Base-by-base conservation (phyloP, 805 yeast genomes). In the Cyberlindnera bimundalis region DNA sequence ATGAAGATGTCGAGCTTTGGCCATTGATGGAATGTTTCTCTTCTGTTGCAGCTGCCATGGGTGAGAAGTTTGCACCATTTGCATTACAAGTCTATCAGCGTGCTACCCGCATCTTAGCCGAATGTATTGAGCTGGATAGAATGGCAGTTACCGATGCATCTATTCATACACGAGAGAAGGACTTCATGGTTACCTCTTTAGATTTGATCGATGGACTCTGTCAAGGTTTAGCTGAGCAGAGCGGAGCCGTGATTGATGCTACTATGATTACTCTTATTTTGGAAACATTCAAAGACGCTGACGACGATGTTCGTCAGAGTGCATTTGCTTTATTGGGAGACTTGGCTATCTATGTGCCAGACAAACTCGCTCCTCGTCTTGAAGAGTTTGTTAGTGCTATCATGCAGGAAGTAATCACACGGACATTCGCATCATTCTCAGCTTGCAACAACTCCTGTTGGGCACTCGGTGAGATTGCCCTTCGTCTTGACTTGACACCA, bases 21-120 rank as follows among this genome's bases (percentile, higher is more conserved):
- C 95, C 97, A 6, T 69, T 93, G 48, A 66, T 93, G 45, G 98
- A 91, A 62, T 90, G 98, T 64, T 74, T 93, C 76, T 86, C 96
- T 5, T 78, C 89, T 15, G 84, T 93, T 25, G 95, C 97, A 11
- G 89, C 96, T 2, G 76, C 89, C 3, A 65, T 90, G 45, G 95
- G 96, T 17, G 87, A 84, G 47, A 60, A 76, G 20, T 91, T 91
- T 67, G 85, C 89, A 6, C 96, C 95, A 6, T 88, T 80, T 68
- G 97, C 98, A 0, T 73, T 83, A 10, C 84, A 90, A 7, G 91
- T 90, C 10, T 93, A 87, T 59, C 76, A 76, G 54, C 71, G 98
- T 50, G 87, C 95, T 1, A 65, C 79, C 38, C 70, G 78, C 41
- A 85, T 93, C 33, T 66, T 93, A 37, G 66, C 75, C 21, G 74